These are phyloP conservation scores for Phytophthora sojae DNA, from an alignment of 352 stramenopile genomes.

Conservation along the genomic window DNA sequence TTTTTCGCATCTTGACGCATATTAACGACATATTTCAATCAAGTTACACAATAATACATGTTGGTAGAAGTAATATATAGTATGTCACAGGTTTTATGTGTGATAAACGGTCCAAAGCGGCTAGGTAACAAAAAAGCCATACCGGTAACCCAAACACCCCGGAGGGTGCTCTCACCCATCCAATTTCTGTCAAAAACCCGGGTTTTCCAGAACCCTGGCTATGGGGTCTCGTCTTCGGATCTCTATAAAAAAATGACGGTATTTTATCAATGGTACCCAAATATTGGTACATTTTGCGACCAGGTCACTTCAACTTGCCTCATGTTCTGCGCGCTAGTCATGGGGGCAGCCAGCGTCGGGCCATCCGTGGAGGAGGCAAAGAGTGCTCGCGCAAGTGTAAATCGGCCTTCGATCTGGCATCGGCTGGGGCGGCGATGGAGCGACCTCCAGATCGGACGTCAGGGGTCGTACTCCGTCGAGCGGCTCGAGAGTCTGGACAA, in stretches of 20 bases:
- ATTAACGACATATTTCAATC: too few species aligned
- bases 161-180: too few species aligned
- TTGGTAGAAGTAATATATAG: too few species aligned
- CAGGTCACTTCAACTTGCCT: background rate
- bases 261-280: background rate
- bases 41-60: too few species aligned
- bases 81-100: too few species aligned
- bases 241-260: background rate
- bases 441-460: background rate
- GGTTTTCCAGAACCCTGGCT: too few species aligned
- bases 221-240: background rate
- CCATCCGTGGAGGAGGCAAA: background rate
- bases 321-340: background rate
- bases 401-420: background rate
- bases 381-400: background rate
- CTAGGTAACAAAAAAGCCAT: too few species aligned
- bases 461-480: background rate
- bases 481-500: background rate
- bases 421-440: background rate
- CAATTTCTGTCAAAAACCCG: too few species aligned
- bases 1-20: too few species aligned
- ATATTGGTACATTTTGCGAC: background rate
- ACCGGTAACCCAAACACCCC: too few species aligned
- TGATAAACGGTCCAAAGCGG: too few species aligned
- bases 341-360: background rate